Conservation (phyloP, 1,284 basidiomycete species). For the Phenoliferia sp. region DNA sequence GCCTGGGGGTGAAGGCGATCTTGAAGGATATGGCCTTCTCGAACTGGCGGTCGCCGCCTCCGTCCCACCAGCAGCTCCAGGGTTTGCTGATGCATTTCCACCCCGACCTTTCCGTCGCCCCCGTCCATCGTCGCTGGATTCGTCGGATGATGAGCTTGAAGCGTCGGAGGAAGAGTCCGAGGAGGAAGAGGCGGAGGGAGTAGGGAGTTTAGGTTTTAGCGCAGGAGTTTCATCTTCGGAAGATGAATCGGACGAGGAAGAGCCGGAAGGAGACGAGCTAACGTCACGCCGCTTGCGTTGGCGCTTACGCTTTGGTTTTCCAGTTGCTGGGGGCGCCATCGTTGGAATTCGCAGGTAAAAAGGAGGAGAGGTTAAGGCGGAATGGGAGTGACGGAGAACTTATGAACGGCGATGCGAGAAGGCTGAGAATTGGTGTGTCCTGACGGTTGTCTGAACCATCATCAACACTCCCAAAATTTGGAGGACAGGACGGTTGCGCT, state of each 20-base stretch:
- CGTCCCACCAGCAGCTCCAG: background rate
- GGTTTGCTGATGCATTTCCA: slow-evolving; percentile 3
- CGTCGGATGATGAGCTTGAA: slow-evolving; percentile 8
- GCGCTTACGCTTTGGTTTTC: slow-evolving; percentile 29
- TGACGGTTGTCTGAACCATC: no score
- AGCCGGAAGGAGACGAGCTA: slow-evolving; percentile 6
- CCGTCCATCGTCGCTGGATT: slow-evolving; percentile 5
- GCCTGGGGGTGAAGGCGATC: slow-evolving; percentile 21
- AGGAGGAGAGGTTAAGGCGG: background rate
- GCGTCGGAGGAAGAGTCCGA: slow-evolving; percentile 16
- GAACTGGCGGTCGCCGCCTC: background rate
- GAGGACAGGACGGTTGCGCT: no score
- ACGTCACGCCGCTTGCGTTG: slow-evolving; percentile 17
- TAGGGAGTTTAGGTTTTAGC: background rate
- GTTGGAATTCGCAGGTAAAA: background rate
- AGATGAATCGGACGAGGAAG: slow-evolving; percentile 8
- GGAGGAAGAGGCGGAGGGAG: slow-evolving; percentile 11
- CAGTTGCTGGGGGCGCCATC: slow-evolving; percentile 24
- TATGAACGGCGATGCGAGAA: no score
- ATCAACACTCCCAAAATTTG: no score
- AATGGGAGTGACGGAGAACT: background rate
- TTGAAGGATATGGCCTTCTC: slow-evolving; percentile 21
- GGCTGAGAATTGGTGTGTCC: no score
- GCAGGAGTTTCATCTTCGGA: slow-evolving; percentile 7
- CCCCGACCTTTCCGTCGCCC: slow-evolving; percentile 5